phyloP scores from a whole-genome alignment of 148 eudicot species.

The Hydrangea macrophylla region DNA sequence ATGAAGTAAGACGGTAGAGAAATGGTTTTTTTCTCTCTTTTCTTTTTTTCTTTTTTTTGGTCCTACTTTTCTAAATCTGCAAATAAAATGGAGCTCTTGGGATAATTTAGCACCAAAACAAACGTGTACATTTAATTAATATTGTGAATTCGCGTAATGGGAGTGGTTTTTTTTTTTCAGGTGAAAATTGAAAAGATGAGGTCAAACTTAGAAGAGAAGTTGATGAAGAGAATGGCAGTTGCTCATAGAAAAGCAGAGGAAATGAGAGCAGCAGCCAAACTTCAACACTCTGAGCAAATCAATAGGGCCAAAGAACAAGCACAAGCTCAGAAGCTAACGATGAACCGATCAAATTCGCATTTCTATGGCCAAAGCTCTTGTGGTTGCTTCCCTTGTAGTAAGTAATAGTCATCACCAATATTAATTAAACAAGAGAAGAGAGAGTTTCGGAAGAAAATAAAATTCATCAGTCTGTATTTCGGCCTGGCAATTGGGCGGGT shows the following conservation, averaged over 20 bases:
- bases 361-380: slow-evolving; percentile 46
- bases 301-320: slow-evolving; percentile 42
- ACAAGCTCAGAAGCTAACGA: slow-evolving; percentile 44
- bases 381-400: slow-evolving; percentile 73
- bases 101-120: too few species aligned
- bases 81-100: too few species aligned
- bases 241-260: slow-evolving; percentile 82
- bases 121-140: too few species aligned
- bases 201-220: slow-evolving; percentile 71
- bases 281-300: slow-evolving; percentile 61
- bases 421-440: too few species aligned
- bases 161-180: slow-evolving; percentile 41
- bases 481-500: too few species aligned
- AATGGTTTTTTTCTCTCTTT: too few species aligned
- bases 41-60: too few species aligned
- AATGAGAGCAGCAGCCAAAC: slow-evolving; percentile 61
- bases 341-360: slow-evolving; percentile 31
- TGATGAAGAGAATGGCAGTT: slow-evolving; percentile 78
- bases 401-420: slow-evolving; percentile 26
- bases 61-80: too few species aligned
- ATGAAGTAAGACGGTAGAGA: too few species aligned
- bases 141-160: too few species aligned
- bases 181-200: slow-evolving; percentile 90
- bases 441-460: too few species aligned
- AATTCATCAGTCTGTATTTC: too few species aligned